Percentiles rank a stretch among this genome's conserved stretches.
phyloP scores from a whole-genome alignment of 768 basidiomycete genomes.

The Polyporus arcularius region DNA sequence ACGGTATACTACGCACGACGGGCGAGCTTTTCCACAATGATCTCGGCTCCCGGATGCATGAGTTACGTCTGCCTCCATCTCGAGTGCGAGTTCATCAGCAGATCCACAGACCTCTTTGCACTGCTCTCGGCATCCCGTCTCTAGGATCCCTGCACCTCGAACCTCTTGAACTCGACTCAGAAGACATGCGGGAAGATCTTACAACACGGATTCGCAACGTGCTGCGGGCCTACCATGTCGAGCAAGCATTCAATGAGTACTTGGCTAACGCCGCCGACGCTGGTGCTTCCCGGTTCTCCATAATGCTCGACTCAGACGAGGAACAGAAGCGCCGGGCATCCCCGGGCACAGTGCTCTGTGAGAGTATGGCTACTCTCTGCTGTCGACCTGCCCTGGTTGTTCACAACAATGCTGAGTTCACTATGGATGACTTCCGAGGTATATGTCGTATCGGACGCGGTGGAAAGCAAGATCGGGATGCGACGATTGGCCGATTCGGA shows the following conservation, averaged over 20 bases:
- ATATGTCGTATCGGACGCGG: constrained; percentile 48
- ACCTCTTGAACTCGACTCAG: constrained; percentile 29
- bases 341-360: constrained; percentile 30
- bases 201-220: constrained; percentile 44
- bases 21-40: constrained; percentile 18
- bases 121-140: constrained; percentile 16
- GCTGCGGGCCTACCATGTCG: constrained; percentile 42
- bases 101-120: constrained; percentile 15
- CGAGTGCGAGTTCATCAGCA: constrained; percentile 4
- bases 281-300: constrained; percentile 41
- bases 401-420: constrained; percentile 46
- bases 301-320: constrained; percentile 39
- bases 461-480: constrained; percentile 38
- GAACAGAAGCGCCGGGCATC: background rate
- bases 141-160: constrained; percentile 21
- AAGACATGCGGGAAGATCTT: constrained; percentile 47
- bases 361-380: constrained; percentile 38
- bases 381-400: constrained; percentile 42
- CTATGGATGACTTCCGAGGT: constrained; percentile 45
- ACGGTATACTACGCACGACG: background rate
- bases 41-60: background rate
- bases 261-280: constrained; percentile 58
- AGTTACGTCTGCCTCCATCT: background rate
- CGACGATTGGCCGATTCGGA: constrained; percentile 54
- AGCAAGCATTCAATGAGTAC: constrained; percentile 50